Base-by-base conservation (phyloP, 495 filamentous ascomycete species). In the Cercophora sp. region DNA sequence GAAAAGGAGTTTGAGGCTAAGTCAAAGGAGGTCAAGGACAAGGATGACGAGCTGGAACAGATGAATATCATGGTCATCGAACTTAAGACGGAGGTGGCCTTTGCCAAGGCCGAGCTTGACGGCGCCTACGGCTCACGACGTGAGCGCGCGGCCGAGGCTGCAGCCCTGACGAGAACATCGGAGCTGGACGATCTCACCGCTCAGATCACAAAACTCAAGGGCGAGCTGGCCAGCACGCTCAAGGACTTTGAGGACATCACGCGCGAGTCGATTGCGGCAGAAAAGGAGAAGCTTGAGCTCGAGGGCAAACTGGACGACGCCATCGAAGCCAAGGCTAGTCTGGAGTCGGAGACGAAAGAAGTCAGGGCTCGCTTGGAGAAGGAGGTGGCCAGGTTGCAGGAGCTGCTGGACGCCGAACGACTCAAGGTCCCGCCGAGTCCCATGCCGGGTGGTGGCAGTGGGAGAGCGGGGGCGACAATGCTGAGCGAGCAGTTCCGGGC, bases 81-180 rank as follows among this genome's bases (percentile, higher is more conserved):
- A 49, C 75, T 94, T 41, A 89, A 90, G 51, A 97, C 91, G 31
- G 93, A 97, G 63, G 74, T 95, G 51, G 91, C 91, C 40, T 82
- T 98, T 70, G 87, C 87, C 50, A 89, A 87, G 66, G 93, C 93
- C 4, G 93, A 98, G 72, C 85, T 97, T 27, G 93, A 98, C 62
- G 88, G 89, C 47, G 92, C 93, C 16, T 95, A 96, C 63, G 93
- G 89, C 23, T 81, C 81, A 8, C 75, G 88, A 48, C 80, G 84
- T 32, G 76, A 93, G 66, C 83, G 89, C 19, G 89, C 88, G 4
- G 87, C 87, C 0, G 85, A 89, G 62, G 83, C 80, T 13, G 84
- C 88, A 1, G 75, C 81, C 31, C 79, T 89, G 4, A 79, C 79
- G 29, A 77, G 89, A 41, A 78, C 79, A 51, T 76, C 77, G 22